Evolutionary conservation across 73 alveolate species (phyloP).

Genomic region (Stentor roeselii): DNA sequence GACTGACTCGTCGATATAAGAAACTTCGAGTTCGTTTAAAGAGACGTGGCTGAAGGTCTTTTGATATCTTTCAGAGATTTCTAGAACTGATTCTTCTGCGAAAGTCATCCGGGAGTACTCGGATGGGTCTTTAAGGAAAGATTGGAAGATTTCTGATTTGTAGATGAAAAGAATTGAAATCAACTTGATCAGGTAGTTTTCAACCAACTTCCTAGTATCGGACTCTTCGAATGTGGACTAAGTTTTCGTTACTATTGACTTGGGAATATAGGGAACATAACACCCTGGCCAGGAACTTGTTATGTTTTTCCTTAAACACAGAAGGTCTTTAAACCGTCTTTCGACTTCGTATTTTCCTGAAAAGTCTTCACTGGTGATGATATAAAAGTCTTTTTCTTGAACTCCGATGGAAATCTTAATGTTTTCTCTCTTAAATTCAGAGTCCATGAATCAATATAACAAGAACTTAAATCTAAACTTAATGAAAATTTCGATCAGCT

Average conservation of each 20-base stretch:
- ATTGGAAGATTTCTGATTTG: not conserved
- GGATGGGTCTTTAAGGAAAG: not conserved
- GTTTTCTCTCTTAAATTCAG: not conserved
- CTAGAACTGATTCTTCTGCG: not conserved
- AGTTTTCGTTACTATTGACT: slow-evolving; percentile 5
- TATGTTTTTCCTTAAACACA: slow-evolving; percentile 67
- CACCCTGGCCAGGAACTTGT: slow-evolving; percentile 86
- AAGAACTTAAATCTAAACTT: too few species aligned
- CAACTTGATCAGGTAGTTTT: not conserved
- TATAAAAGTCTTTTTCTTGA: not conserved
- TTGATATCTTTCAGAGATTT: slow-evolving; percentile 13
- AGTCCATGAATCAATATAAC: too few species aligned
- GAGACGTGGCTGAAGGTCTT: slow-evolving; percentile 2
- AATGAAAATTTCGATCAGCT: not conserved
- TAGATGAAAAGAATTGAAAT: not conserved
- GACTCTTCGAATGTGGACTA: not conserved
- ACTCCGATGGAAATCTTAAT: not conserved
- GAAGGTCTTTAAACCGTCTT: slow-evolving; percentile 87
- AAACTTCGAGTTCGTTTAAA: not conserved
- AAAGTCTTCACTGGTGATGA: slow-evolving; percentile 24
- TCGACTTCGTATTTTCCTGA: slow-evolving; percentile 39
- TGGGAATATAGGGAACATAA: slow-evolving; percentile 59
- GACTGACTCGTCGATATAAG: not conserved
- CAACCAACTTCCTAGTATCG: not conserved
- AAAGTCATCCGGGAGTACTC: not conserved